Conservation (phyloP, 257 asterid genomes). For the Lavandula angustifolia region DNA sequence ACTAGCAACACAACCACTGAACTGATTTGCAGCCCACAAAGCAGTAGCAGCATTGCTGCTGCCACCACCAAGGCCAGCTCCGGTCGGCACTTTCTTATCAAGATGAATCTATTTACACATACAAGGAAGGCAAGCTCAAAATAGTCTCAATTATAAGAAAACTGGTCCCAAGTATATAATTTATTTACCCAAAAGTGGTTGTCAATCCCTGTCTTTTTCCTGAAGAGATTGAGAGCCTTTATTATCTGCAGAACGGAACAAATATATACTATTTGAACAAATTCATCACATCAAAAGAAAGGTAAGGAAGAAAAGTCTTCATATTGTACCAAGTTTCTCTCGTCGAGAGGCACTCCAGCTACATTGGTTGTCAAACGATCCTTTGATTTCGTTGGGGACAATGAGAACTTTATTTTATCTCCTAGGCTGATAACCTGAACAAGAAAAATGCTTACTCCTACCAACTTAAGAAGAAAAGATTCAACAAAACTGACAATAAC, state of each 20-base stretch:
- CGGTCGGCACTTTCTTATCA: conserved; percentile 94
- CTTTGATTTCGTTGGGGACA: conserved; percentile 75
- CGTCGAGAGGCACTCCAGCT: conserved; percentile 84
- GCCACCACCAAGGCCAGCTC: conserved; percentile 99
- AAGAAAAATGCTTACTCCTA: conserved; percentile 28
- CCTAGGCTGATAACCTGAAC: conserved; percentile 89
- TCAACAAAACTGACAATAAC: neutral
- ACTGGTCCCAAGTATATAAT: neutral
- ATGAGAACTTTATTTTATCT: conserved; percentile 80
- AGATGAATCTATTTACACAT: conserved; percentile 68
- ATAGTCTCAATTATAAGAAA: conserved; percentile 7
- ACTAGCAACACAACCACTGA: conserved; percentile 73
- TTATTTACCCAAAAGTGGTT: conserved; percentile 81
- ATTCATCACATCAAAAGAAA: neutral
- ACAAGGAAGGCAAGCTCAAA: conserved; percentile 17
- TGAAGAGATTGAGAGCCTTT: conserved; percentile 90
- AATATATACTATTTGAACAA: neutral
- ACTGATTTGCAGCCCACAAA: conserved; percentile 98
- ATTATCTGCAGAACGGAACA: conserved; percentile 69
- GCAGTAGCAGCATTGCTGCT: conserved; percentile 99
- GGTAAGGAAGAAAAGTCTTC: conserved; percentile 20
- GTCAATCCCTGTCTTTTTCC: conserved; percentile 81
- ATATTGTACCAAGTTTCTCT: conserved; percentile 64
- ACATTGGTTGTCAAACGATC: conserved; percentile 81
- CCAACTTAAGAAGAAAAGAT: conserved; percentile 3